Evolutionary conservation across 208 protist genomes (phyloP).

Genomic region (Acanthamoeba healyi): DNA sequence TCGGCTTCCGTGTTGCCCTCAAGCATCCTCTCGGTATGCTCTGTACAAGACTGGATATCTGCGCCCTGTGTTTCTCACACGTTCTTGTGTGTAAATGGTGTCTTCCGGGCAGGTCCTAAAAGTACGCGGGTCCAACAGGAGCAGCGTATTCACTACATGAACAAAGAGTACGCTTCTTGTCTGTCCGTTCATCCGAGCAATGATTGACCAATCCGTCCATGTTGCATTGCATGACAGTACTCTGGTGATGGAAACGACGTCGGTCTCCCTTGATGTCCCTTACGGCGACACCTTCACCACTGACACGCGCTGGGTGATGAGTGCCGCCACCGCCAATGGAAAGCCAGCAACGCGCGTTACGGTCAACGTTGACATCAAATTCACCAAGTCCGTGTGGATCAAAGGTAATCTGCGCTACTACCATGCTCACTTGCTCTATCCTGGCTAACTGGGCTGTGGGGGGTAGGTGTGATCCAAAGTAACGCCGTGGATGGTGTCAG

Average conservation of each 20-base stretch:
- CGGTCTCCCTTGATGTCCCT: constrained; percentile 19
- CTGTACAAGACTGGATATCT: neutral
- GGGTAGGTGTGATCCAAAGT: constrained; percentile 10
- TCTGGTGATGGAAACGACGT: constrained; percentile 57
- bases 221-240: neutral
- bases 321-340: neutral
- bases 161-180: constrained; percentile 54
- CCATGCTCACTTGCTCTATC: neutral
- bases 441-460: neutral
- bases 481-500: constrained; percentile 40
- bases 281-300: constrained; percentile 63
- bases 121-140: constrained; percentile 47
- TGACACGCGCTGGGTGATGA: constrained; percentile 33
- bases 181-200: neutral
- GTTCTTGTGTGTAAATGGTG: neutral
- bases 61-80: too few species aligned
- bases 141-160: constrained; percentile 49
- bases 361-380: constrained; percentile 8
- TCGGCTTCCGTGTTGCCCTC: constrained; percentile 57
- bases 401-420: neutral
- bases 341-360: constrained; percentile 14
- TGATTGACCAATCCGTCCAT: neutral
- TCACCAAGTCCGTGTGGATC: constrained; percentile 62
- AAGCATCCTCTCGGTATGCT: constrained; percentile 28
- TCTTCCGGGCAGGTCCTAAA: neutral